Base-by-base conservation (phyloP, 768 basidiomycete genomes). In the Ramaria sp. region DNA sequence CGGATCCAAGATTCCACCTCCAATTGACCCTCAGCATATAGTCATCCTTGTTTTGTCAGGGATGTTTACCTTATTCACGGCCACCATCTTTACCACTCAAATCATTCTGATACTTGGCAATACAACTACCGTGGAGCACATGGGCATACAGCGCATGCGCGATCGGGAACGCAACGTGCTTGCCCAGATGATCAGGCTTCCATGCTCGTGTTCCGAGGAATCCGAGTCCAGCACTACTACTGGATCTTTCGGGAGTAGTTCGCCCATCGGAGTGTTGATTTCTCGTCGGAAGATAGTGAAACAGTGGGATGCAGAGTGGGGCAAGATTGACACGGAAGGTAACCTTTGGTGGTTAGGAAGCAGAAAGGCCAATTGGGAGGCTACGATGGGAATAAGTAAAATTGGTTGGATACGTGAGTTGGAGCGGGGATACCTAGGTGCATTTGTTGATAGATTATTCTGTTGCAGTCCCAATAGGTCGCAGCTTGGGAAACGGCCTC, bases 341-440 rank as follows among this genome's bases (percentile, higher is more conserved):
- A 83, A 92, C 63, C 67, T 94, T 6, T 97, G 93, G 93, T 89
- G 85, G 82, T 67, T 79, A 34, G 93, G 87, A 25, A 78, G 73
- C 58, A 57, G 60, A 43, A 65, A 72, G 48, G 70, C 68, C 41
- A 84, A 83, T 59, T 96, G 92, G 92, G 75, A 77, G 60, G 77
- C 79, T 48, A 83, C 85, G 42, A 95, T 97, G 90, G 93, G 93
- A 8, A 67, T 61, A 32, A 77, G 70, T 55, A 65, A 67, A 53
- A 73, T 75, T 65, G 79, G 82, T 37, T 96, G 92, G 92, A 73
- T 93, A 58, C 69, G 92, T 94, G 66, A 77, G 84, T 56, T 34
- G 24, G 20, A 34, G 7, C 32, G 7, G 32, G 9, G 2, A 2
- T 34, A 30, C 27, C 22, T 51, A 10, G 15, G 5, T 15, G 27